Evolutionary conservation across 2,329 filamentous ascomycete species (phyloP).

Genomic region (Ascochyta pisi): DNA sequence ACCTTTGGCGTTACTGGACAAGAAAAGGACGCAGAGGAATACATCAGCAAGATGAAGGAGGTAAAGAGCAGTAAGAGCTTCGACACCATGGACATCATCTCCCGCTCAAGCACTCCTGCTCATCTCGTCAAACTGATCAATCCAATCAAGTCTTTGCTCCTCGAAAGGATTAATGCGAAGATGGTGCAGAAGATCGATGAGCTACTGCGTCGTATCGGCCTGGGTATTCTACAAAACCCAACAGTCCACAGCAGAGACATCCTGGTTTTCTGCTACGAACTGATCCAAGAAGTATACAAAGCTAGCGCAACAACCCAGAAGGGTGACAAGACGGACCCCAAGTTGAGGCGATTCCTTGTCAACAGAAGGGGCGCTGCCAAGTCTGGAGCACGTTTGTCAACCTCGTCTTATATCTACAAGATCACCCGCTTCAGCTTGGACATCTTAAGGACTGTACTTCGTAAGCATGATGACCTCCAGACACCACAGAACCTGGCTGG

Average conservation of each 20-base stretch:
- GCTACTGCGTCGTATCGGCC: conserved; percentile 79
- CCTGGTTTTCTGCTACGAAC: conserved; percentile 92
- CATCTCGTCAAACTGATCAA: conserved; percentile 77
- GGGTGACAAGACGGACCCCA: conserved; percentile 42
- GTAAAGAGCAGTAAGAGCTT: conserved; percentile 98
- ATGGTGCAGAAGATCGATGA: conserved; percentile 91
- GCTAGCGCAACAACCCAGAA: conserved; percentile 58
- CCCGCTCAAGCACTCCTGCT: conserved; percentile 78
- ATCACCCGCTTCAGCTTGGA: conserved; percentile 87
- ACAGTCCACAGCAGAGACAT: conserved; percentile 80
- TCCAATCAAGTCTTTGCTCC: conserved; percentile 78
- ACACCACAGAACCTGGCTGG: conserved; percentile 81
- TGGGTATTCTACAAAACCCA: conserved; percentile 82
- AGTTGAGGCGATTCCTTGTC: conserved; percentile 76
- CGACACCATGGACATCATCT: conserved; percentile 93
- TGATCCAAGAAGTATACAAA: conserved; percentile 85
- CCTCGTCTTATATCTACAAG: conserved; percentile 84
- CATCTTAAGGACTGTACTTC: conserved; percentile 81
- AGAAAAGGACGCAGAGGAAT: conserved; percentile 96
- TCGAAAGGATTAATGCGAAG: conserved; percentile 82
- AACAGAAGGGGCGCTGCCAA: conserved; percentile 79
- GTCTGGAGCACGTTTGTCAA: conserved; percentile 72
- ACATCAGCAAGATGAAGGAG: conserved; percentile 94
- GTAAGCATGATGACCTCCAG: conserved; percentile 81
- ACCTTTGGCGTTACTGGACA: conserved; percentile 91